Base-by-base conservation (phyloP, 192 early-diverging fungal species). In the Entomortierella beljakovae region DNA sequence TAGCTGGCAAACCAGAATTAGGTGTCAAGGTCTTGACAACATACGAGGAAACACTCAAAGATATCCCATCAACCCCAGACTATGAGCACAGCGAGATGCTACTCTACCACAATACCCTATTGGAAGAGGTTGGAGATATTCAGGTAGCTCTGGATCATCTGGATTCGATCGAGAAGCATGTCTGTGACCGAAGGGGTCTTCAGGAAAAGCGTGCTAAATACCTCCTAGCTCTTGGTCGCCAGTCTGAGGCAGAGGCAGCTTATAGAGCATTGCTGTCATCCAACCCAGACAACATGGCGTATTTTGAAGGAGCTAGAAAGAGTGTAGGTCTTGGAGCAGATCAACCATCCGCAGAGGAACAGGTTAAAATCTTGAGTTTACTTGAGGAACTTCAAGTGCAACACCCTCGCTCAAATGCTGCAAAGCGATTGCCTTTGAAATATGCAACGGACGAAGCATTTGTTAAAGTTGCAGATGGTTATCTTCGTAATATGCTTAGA, bases 101-200 rank as follows among this genome's bases (percentile, higher is more conserved):
- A 25, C 70, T 99, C 84, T 99, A 96, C 85, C 90, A 94, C 75
- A 95, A 93, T 84, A 85, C 84, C 76, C 64, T 99, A 23, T 76
- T 96, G 34, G 94, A 98, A 81, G 94, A 95, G 68, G 86, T 69
- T 8, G 96, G 96, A 11, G 90, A 97, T 52, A 83, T 85, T 53
- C 70, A 94, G 64, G 75, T 57, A 20, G 96, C 96, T 9, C 80
- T 97, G 43, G 91, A 92, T 9, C 85, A 94, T 71, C 80, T 99
- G 50, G 89, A 91, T 11, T 82, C 86, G 33, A 92, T 96, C 64
- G 89, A 93, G 64, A 60, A 76, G 37, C 86, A 90, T 23, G 88
- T 98, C 37, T 84, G 90, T 35, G 98, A 99, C 65, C 81, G 87
- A 34, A 89, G 85, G 33, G 81, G 82, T 11, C 89, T 90, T 86